phyloP scores from a whole-genome alignment of 2,329 filamentous ascomycete genomes.

The Pestalotiopsis sp. region DNA sequence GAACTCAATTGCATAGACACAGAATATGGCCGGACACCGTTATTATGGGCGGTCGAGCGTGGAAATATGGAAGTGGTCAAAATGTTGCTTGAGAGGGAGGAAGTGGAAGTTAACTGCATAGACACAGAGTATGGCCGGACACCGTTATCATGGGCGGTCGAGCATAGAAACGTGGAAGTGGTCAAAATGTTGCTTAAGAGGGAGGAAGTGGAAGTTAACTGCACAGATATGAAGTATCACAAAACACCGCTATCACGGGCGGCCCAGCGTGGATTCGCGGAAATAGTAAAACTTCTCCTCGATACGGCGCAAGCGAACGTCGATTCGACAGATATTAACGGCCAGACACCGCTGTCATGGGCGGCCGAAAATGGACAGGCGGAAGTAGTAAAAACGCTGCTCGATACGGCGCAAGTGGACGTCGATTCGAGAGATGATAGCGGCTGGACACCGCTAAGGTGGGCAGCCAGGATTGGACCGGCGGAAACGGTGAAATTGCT shows the following conservation, averaged over 20 bases:
- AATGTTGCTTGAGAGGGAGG: not conserved
- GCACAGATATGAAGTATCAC: not conserved
- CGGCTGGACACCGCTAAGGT: conserved; percentile 8
- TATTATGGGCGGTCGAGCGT: not conserved
- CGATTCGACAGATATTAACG: not conserved
- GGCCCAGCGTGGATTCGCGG: not conserved
- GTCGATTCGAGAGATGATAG: not conserved
- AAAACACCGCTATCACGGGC: not conserved
- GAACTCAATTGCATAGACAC: not conserved
- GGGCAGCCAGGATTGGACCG: not conserved
- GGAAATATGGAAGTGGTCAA: not conserved
- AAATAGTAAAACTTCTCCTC: not conserved
- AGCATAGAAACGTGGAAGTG: not conserved
- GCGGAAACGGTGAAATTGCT: not conserved
- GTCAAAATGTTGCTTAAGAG: conserved; percentile 6
- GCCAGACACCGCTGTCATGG: not conserved
- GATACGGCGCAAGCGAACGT: not conserved
- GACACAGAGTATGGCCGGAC: not conserved
- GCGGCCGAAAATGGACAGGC: not conserved
- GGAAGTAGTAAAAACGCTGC: not conserved
- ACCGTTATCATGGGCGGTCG: conserved; percentile 4
- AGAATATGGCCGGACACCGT: conserved; percentile 1
- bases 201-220: not conserved
- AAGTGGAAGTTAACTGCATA: not conserved
- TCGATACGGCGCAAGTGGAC: not conserved